Conservation (phyloP, 2,329 filamentous ascomycete genomes). For the Botrytis elliptica region DNA sequence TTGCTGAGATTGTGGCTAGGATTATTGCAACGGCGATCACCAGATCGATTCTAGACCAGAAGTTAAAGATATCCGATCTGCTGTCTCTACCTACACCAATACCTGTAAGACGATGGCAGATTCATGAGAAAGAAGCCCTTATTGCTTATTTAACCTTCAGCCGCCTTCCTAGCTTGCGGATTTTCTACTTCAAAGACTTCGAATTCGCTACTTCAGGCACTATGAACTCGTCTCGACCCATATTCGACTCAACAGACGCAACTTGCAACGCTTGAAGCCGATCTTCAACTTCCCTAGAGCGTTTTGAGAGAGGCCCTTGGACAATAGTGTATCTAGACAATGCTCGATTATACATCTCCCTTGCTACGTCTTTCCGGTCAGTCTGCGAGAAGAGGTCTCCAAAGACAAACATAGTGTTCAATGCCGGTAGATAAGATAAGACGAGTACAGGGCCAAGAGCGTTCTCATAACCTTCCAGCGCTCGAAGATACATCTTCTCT, state of each 20-base stretch:
- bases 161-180: not conserved
- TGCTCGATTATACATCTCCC: not conserved
- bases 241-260: not conserved
- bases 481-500: too few species aligned
- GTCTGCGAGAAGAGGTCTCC: too few species aligned
- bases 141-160: not conserved
- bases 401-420: too few species aligned
- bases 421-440: too few species aligned
- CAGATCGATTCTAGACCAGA: not conserved
- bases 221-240: not conserved
- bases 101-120: not conserved
- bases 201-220: not conserved
- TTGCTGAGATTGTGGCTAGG: not conserved
- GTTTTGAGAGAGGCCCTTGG: not conserved
- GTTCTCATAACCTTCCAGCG: too few species aligned
- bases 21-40: not conserved
- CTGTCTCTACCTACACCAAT: not conserved
- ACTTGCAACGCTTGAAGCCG: not conserved
- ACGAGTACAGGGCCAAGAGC: too few species aligned
- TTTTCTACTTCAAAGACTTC: not conserved
- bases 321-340: not conserved
- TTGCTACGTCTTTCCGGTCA: too few species aligned
- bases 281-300: not conserved
- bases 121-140: not conserved
- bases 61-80: not conserved